Conservation (phyloP, 2,329 filamentous ascomycete species). For the Claviceps humidiphila region DNA sequence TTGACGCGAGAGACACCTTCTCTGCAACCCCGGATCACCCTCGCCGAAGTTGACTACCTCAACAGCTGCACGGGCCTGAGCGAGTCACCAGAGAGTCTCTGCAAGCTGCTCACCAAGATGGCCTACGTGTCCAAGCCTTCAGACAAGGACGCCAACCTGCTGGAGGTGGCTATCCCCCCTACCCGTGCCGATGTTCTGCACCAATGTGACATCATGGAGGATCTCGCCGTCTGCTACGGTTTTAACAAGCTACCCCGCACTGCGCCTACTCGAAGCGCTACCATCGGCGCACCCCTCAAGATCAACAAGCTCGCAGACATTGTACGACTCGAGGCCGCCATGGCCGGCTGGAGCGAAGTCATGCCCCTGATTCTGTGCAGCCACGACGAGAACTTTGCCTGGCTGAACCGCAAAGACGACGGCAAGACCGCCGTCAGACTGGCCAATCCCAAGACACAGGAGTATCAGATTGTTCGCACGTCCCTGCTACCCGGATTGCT, state of each 20-base stretch:
- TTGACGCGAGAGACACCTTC: constrained; percentile 71
- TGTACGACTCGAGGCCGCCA: constrained; percentile 74
- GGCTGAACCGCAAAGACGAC: constrained; percentile 83
- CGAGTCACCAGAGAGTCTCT: constrained; percentile 62
- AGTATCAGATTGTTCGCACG: constrained; percentile 89
- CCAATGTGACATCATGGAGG: constrained; percentile 97
- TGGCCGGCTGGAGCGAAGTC: constrained; percentile 93
- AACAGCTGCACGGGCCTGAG: constrained; percentile 81
- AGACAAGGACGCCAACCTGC: constrained; percentile 49
- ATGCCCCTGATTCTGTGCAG: constrained; percentile 94
- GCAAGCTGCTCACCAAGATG: constrained; percentile 77
- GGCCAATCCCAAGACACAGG: constrained; percentile 82
- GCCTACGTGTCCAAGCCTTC: constrained; percentile 71
- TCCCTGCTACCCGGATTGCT: constrained; percentile 74
- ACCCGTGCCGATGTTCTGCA: constrained; percentile 92
- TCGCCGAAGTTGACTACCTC: constrained; percentile 84
- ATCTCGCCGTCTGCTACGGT: constrained; percentile 89
- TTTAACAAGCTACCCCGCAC: constrained; percentile 90
- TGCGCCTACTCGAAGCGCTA: constrained; percentile 74
- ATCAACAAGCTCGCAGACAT: constrained; percentile 96
- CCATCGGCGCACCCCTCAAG: constrained; percentile 71
- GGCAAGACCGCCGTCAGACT: constrained; percentile 71
- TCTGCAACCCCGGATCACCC: constrained; percentile 59
- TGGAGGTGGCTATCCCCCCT: constrained; percentile 73
- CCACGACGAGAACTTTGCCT: constrained; percentile 95